Evolutionary conservation across 805 yeast genomes (phyloP), one percentile per base, ranked within the genome.

Genomic region (Starmera pachycereana): DNA sequence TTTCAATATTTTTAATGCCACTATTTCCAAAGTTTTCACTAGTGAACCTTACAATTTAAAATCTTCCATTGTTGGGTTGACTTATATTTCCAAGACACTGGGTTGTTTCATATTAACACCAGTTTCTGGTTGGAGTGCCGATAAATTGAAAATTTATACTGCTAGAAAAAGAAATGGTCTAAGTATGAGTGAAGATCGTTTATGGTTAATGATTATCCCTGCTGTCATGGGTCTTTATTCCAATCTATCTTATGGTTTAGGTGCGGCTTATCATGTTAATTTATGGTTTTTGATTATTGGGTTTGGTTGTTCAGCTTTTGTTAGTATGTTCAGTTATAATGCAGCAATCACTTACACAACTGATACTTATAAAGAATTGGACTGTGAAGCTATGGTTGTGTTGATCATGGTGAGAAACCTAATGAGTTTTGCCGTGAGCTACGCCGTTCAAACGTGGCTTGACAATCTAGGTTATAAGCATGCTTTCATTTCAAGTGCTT

Each of bases 361-460:
- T 18, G 85, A 78, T 47, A 61, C 69, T 43, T 76, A 76, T 54
- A 68, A 71, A 40, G 76, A 73, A 40, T 54, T 74, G 61, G 69
- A 69, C 31, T 63, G 71, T 7, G 72, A 71, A 34, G 74, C 76
- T 1, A 68, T 76, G 65, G 78, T 72, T 38, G 70, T 76, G 25
- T 73, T 75, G 13, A 68, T 77, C 33, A 49, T 77, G 22, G 68
- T 76, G 41, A 66, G 83, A 54, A 76, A 76, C 53, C 59, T 71
- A n/a, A 70, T 77, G 69, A 70, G 74, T n/a, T 78, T 78, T 51
- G 80, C n/a, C n/a, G n/a, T n/a, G n/a, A n/a, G n/a, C n/a, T 78
- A 76, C 42, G 82, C 78, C 25, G 66, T 75, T 43, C 74, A 78
- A 3, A 73, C 76, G 13, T 78, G 81, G 76, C 61, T 75, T 30